Evolutionary conservation across 495 filamentous ascomycete genomes (phyloP).

Genomic region (Annulohypoxylon moriforme): DNA sequence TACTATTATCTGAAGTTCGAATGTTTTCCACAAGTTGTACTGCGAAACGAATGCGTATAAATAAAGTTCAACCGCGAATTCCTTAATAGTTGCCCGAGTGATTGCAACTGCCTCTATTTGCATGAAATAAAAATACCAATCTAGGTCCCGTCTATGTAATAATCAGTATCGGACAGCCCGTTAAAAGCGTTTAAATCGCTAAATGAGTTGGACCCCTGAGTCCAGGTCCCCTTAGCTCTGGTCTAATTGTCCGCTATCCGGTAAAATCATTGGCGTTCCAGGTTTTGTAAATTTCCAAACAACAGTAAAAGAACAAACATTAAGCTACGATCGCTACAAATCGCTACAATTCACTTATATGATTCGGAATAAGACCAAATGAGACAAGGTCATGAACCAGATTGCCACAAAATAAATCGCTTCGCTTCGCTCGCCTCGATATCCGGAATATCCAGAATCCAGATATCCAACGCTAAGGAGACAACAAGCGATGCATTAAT

Average conservation of each 20-base stretch:
- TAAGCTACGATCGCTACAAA: not conserved
- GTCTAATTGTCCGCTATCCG: not conserved
- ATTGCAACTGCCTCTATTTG: not conserved
- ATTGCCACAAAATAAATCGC: not conserved
- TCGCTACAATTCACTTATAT: not conserved
- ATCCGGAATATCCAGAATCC: not conserved
- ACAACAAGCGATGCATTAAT: conserved; percentile 35
- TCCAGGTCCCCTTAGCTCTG: not conserved
- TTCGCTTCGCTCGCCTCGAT: not conserved
- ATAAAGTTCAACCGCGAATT: not conserved
- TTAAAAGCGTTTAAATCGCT: conserved; percentile 8
- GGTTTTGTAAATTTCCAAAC: not conserved
- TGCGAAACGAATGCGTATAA: not conserved
- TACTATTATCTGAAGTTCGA: not conserved
- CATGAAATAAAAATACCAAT: not conserved
- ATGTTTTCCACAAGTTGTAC: not conserved
- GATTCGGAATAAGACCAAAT: conserved; percentile 7
- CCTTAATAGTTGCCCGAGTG: not conserved
- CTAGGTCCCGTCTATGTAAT: not conserved
- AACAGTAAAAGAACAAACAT: not conserved
- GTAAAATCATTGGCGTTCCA: conserved; percentile 12
- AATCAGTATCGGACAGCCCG: conserved; percentile 22
- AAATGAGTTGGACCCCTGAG: conserved; percentile 23
- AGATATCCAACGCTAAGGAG: conserved; percentile 1
- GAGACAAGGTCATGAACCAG: conserved; percentile 8